A percentile compares a stretch with the other conserved stretches of the same genome.
Conservation (phyloP, 495 filamentous ascomycete genomes). For the Rhypophila decipiens region DNA sequence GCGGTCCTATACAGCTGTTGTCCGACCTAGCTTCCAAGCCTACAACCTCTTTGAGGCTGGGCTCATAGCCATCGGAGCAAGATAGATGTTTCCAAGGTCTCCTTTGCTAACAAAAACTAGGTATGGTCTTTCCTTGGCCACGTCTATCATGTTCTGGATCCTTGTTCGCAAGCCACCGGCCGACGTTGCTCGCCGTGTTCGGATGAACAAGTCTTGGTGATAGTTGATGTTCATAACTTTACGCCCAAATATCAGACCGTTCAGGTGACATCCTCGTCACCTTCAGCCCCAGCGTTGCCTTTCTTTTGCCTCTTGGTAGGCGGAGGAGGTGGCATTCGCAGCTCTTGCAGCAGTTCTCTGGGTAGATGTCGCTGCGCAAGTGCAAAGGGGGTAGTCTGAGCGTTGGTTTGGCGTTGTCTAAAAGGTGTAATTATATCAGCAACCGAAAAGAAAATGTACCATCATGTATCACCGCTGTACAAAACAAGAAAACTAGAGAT, state of each 20-base stretch:
- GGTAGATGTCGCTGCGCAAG: conserved; percentile 77
- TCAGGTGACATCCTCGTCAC: conserved; percentile 24
- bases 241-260: no score
- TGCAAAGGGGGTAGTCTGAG: conserved; percentile 69
- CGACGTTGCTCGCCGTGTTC: conserved; percentile 64
- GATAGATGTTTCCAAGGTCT: background rate
- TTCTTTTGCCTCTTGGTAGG: conserved; percentile 13
- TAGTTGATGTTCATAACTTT: conserved; percentile 7
- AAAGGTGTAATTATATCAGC: conserved; percentile 11
- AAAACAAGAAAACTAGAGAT: conserved; percentile 23
- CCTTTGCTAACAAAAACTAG: conserved; percentile 36
- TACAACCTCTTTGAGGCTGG: no score
- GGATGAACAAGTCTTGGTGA: conserved; percentile 77
- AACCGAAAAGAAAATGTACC: no score
- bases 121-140: conserved; percentile 83
- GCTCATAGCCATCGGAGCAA: no score
- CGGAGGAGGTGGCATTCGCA: conserved; percentile 59
- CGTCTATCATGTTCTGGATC: conserved; percentile 92
- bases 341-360: conserved; percentile 72
- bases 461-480: conserved; percentile 9
- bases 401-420: conserved; percentile 74
- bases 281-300: conserved; percentile 1
- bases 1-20: background rate
- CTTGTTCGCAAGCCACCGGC: conserved; percentile 77
- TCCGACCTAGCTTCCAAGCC: no score